phyloP scores from a whole-genome alignment of 345 rosid species.

The Acer yangbiense region DNA sequence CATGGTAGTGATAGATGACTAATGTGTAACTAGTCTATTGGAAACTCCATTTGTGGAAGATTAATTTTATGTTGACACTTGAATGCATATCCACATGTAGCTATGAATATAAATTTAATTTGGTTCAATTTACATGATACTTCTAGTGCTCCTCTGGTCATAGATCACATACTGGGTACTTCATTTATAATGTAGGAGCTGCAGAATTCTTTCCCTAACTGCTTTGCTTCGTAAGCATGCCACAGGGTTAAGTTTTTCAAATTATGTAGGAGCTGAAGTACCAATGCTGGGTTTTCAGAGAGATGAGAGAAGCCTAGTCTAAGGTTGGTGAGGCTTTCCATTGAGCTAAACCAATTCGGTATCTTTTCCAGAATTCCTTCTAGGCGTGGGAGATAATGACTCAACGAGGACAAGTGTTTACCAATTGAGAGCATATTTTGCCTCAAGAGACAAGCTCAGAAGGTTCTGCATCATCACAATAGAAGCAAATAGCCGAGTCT shows the following conservation, averaged over 20 bases:
- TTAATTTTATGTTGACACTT: neutral
- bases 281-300: constrained; percentile 37
- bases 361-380: constrained; percentile 31
- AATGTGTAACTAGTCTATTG: too few relatives aligned
- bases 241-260: constrained; percentile 30
- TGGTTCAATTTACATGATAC: neutral
- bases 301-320: constrained; percentile 35
- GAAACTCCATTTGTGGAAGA: neutral
- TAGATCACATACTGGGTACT: neutral
- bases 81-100: neutral
- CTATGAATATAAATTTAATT: neutral
- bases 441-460: constrained; percentile 35
- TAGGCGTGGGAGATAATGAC: constrained; percentile 39
- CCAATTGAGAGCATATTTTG: constrained; percentile 3
- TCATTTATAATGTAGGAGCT: neutral
- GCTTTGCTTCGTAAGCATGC: constrained; percentile 38
- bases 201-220: constrained; percentile 42
- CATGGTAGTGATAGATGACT: neutral
- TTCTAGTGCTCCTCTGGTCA: constrained; percentile 1
- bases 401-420: constrained; percentile 27
- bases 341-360: constrained; percentile 39
- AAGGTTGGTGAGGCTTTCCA: constrained; percentile 33
- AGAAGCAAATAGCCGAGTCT: constrained; percentile 33
- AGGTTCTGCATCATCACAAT: constrained; percentile 38
- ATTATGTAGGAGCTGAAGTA: constrained; percentile 41